phyloP scores from a whole-genome alignment of 108 stramenopile genomes.

The Epithemia pelagica region DNA sequence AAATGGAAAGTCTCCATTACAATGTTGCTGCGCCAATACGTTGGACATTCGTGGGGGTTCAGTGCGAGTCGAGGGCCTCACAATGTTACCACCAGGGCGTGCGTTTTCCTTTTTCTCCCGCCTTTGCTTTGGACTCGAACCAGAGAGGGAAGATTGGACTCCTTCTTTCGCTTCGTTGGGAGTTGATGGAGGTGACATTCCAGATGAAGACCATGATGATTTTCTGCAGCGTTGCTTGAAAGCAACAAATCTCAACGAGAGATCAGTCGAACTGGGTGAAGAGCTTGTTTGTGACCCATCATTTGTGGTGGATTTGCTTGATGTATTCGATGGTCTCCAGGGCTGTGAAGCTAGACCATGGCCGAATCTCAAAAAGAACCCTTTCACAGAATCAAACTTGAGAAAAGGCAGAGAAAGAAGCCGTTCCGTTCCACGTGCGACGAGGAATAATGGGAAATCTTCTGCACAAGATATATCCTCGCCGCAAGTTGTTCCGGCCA shows the following conservation, averaged over 20 bases:
- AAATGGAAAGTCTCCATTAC: slow-evolving; percentile 3
- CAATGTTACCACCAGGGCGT: slow-evolving; percentile 41
- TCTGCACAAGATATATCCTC: not conserved
- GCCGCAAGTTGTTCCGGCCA: not conserved
- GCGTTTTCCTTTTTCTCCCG: slow-evolving; percentile 38
- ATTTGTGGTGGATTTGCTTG: slow-evolving; percentile 35
- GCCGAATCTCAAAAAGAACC: slow-evolving; percentile 29
- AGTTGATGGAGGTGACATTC: not conserved
- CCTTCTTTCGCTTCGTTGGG: not conserved
- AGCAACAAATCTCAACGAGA: slow-evolving; percentile 43
- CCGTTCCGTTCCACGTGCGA: not conserved
- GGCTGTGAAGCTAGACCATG: slow-evolving; percentile 36
- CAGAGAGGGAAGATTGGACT: not conserved
- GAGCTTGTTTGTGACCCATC: slow-evolving; percentile 53
- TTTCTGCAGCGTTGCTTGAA: slow-evolving; percentile 19
- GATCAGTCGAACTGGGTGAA: slow-evolving; percentile 47
- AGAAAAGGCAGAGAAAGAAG: not conserved
- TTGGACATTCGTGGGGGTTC: slow-evolving; percentile 50
- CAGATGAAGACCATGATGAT: not conserved
- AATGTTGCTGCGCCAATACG: slow-evolving; percentile 38
- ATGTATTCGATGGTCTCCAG: slow-evolving; percentile 48
- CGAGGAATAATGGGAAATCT: not conserved
- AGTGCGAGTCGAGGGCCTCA: slow-evolving; percentile 43
- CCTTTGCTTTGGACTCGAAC: slow-evolving; percentile 36
- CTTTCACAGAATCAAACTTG: slow-evolving; percentile 18